These are phyloP conservation scores for Posidonia oceanica DNA, from an alignment of 116 monocot species.

Conservation along the genomic window DNA sequence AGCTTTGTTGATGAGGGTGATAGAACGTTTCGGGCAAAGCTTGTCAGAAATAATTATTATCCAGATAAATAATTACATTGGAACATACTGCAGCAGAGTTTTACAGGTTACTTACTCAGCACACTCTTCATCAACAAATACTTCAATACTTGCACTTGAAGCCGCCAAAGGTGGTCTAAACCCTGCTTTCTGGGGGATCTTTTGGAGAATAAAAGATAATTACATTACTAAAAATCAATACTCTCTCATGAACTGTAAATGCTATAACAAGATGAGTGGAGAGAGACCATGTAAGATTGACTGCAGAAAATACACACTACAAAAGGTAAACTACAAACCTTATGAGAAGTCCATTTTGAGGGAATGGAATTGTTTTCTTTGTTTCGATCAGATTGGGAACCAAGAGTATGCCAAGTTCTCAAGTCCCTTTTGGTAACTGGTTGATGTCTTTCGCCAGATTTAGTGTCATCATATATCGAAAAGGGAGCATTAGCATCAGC, in stretches of 20 bases:
- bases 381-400: conserved; percentile 40
- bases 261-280: too few relatives aligned
- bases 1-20: too few relatives aligned
- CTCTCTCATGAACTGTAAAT: background rate
- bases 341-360: conserved; percentile 53
- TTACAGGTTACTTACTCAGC: conserved; percentile 38
- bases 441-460: conserved; percentile 14
- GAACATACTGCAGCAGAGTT: too few relatives aligned
- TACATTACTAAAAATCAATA: background rate
- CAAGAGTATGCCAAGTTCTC: conserved; percentile 43
- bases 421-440: conserved; percentile 12
- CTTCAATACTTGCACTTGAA: conserved; percentile 39
- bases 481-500: conserved; percentile 27
- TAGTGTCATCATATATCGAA: conserved; percentile 47
- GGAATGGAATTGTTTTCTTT: conserved; percentile 65
- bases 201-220: background rate
- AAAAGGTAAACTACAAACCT: conserved; percentile 24
- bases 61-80: too few relatives aligned
- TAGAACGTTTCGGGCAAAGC: too few relatives aligned
- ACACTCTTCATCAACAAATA: conserved; percentile 70
- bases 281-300: background rate
- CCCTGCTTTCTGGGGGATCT: conserved; percentile 53
- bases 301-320: background rate
- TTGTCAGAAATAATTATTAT: too few relatives aligned
- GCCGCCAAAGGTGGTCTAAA: conserved; percentile 12